Evolutionary conservation across 202 grass and related monocot genomes (phyloP), one percentile per base, ranked within the genome.

Genomic region (Setaria italica): DNA sequence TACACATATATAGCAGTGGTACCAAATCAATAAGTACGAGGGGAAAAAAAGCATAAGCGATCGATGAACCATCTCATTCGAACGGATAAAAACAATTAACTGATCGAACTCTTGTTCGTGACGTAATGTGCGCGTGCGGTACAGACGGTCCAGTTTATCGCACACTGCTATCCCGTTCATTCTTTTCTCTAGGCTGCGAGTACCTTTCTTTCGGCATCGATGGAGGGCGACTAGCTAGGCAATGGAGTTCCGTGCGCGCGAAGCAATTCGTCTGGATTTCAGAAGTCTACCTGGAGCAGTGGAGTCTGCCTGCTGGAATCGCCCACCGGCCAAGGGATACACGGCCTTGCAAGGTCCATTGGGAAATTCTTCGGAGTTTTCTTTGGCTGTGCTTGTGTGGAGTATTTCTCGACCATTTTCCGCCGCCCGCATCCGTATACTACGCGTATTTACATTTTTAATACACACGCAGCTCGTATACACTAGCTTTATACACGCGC

Each of bases 261-360:
- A 85, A 67, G 83, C 63, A 78, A 85, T 10, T 51, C 74, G n/a
- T 47, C 6, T 12, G 11, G 15, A 15, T 60, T 25, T 25, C 20
- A 7, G 20, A 20, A 58, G 20, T 21, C 55, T 41, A 11, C 0
- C 39, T 41, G 5, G 39, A 41, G 25, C 25, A 25, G 39, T 41
- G 39, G 8, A 62, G 59, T 29, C 58, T 2, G 58, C 58, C 58
- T 2, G 58, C 58, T 62, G 30, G 20, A 30, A 62, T 62, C 3
- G 21, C 58, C 9, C 80, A 25, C 41, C 42, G 41, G 33, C 55
- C 43, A 50, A n/a, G 39, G 2, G 37, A 62, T 4, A 11, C 21
- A 41, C 1, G 57, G 57, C 47, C 51, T n/a, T 11, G 34, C 0
- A 80, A 49, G 35, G 68, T 53, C 30, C 56, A 1, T 15, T 47